Evolutionary conservation across 148 eudicot genomes (phyloP), one percentile per base, ranked within the genome.

Genomic region (Persicaria maculosa): DNA sequence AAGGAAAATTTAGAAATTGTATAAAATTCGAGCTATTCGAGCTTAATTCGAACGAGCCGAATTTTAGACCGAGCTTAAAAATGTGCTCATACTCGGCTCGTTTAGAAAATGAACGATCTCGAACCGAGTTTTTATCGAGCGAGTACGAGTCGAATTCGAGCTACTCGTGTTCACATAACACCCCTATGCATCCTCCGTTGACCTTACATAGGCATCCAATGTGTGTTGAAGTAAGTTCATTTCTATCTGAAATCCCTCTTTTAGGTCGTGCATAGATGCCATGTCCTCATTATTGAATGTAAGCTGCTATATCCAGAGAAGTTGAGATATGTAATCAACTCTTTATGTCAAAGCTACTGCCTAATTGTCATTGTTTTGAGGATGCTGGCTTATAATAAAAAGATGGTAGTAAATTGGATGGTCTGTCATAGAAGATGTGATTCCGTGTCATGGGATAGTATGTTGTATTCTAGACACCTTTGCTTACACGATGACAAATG

Each of bases 131-230:
- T n/a, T n/a, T n/a, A n/a, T n/a, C n/a, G n/a, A n/a, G n/a, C n/a
- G n/a, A n/a, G n/a, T n/a, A n/a, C n/a, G n/a, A n/a, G n/a, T n/a
- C n/a, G n/a, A n/a, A n/a, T n/a, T n/a, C n/a, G n/a, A n/a, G n/a
- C n/a, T n/a, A n/a, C n/a, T n/a, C n/a, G n/a, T n/a, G n/a, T n/a
- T n/a, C n/a, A n/a, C n/a, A n/a, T n/a, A n/a, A n/a, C n/a, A n/a
- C n/a, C n/a, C n/a, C n/a, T n/a, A n/a, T n/a, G n/a, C n/a, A 92
- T 86, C 97, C 95, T 76, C 95, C 95, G 78, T 79, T 92, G 73
- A 90, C 97, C 2, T 54, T 92, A 44, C 95, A 92, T 74, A 81
- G 92, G 81, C 95, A 92, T 78, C 97, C 97, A 25, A 85, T 92
- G 91, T 92, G 97, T 77, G 95, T 85, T 74, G 97, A 92, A 74